Evolutionary conservation across 163 green algal species (phyloP).

Genomic region (Scenedesmus sp.): DNA sequence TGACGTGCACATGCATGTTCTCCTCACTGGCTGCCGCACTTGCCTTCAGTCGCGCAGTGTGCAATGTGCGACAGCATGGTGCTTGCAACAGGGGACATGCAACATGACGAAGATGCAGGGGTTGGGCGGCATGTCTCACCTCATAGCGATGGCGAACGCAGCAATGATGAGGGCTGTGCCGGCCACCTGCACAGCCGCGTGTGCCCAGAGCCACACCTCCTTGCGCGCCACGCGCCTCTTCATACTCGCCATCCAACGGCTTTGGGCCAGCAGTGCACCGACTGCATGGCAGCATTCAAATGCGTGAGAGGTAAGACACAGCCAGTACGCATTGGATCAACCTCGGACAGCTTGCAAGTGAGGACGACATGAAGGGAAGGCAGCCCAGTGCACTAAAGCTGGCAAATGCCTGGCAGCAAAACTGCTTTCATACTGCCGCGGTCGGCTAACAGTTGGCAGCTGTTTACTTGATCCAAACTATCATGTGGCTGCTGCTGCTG

Average conservation of each 20-base stretch:
- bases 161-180: constrained; percentile 29
- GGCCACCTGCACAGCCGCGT: background rate
- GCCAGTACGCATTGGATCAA: no score
- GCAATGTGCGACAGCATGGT: no score
- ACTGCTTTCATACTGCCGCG: background rate
- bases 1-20: no score
- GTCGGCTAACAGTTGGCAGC: background rate
- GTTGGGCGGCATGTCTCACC: background rate
- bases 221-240: background rate
- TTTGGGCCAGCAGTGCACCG: constrained; percentile 22
- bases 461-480: background rate
- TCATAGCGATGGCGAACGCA: constrained; percentile 26
- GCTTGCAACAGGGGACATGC: no score
- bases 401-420: background rate
- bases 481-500: background rate
- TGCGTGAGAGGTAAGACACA: no score
- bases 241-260: background rate
- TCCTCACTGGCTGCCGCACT: no score
- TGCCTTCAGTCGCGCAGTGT: no score
- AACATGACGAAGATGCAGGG: no score
- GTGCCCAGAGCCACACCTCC: constrained; percentile 36
- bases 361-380: no score
- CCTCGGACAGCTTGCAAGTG: no score
- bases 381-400: background rate
- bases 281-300: constrained; percentile 40